phyloP scores from a whole-genome alignment of 2,329 filamentous ascomycete genomes.

The Venturia aucupariae region DNA sequence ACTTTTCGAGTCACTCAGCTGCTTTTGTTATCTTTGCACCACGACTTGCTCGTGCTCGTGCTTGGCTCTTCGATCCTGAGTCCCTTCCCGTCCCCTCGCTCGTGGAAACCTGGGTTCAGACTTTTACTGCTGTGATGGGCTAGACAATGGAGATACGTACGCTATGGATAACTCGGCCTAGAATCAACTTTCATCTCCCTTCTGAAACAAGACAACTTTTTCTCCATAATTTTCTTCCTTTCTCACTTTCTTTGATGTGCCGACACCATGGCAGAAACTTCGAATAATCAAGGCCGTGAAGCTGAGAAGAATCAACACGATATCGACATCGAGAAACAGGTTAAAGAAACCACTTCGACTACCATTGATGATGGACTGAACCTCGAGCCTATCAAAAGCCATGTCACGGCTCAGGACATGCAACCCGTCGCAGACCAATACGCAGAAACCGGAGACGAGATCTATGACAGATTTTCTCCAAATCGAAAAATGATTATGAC shows the following conservation, averaged over 20 bases:
- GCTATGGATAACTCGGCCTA: not conserved
- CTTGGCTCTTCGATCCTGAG: not conserved
- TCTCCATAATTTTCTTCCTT: not conserved
- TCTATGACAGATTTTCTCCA: conserved; percentile 55
- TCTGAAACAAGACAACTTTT: not conserved
- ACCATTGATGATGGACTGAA: conserved; percentile 4
- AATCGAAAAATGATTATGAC: conserved; percentile 59
- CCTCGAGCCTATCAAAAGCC: conserved; percentile 22
- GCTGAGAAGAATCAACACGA: not conserved
- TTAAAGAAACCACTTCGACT: not conserved
- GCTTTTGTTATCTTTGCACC: not conserved
- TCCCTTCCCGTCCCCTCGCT: too few species aligned
- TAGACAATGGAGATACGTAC: too few species aligned
- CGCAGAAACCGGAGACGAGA: conserved; percentile 38
- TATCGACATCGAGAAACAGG: not conserved
- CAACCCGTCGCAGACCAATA: conserved; percentile 23
- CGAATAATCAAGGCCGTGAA: not conserved
- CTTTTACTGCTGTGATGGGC: too few species aligned
- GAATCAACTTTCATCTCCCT: not conserved
- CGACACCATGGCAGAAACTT: not conserved
- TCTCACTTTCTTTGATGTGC: not conserved
- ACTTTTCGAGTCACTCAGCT: not conserved
- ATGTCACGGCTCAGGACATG: conserved; percentile 25
- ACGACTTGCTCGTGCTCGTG: not conserved
- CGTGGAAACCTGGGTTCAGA: too few species aligned